These are phyloP conservation scores for Salix udensis DNA, from an alignment of 345 rosid genomes.

Conservation along the genomic window DNA sequence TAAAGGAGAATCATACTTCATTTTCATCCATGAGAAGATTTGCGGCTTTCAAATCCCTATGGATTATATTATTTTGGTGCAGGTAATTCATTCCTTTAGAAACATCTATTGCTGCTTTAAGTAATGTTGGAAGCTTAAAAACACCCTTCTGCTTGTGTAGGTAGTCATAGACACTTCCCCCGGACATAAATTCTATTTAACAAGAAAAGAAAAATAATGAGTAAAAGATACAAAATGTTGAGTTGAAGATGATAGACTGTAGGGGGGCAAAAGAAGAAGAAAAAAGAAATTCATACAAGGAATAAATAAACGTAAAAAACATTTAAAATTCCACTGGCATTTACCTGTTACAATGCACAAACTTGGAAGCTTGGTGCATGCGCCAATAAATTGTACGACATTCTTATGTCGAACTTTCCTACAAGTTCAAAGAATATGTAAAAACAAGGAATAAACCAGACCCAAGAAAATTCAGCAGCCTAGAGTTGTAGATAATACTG, in stretches of 20 bases:
- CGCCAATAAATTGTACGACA: constrained; percentile 96
- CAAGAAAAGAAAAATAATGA: constrained; percentile 1
- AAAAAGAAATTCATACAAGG: constrained; percentile 2
- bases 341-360: constrained; percentile 90
- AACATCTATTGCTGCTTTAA: constrained; percentile 88
- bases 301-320: not conserved
- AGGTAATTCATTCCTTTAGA: constrained; percentile 98
- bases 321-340: constrained; percentile 5
- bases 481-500: not conserved
- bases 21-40: constrained; percentile 97
- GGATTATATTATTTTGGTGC: constrained; percentile 93
- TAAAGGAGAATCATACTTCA: constrained; percentile 52
- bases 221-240: constrained; percentile 1
- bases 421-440: constrained; percentile 24
- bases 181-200: constrained; percentile 74
- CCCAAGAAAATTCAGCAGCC: not conserved
- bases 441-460: not conserved
- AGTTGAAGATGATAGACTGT: constrained; percentile 3
- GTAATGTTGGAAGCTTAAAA: constrained; percentile 80
- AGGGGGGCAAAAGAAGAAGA: not conserved
- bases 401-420: constrained; percentile 97
- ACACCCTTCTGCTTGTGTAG: constrained; percentile 88
- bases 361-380: constrained; percentile 92
- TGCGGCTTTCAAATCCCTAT: constrained; percentile 94
- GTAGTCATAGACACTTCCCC: constrained; percentile 99